Conservation (phyloP, 805 yeast genomes). For the Starmera dryadoides region DNA sequence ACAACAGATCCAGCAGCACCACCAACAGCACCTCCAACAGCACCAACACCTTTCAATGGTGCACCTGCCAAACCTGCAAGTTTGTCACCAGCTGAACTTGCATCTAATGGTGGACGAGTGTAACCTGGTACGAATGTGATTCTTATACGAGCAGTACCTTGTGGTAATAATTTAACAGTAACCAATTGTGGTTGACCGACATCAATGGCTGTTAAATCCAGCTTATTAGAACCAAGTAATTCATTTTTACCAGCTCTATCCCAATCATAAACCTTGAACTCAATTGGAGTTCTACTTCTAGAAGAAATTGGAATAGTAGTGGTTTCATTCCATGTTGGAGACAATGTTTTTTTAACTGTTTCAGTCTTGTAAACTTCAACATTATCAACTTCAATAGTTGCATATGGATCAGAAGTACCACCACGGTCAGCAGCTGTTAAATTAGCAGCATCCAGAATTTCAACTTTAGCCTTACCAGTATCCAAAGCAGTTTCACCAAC, state of each 20-base stretch:
- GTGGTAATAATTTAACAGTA: constrained; percentile 48
- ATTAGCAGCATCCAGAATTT: constrained; percentile 46
- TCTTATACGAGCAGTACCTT: constrained; percentile 50
- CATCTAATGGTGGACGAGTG: constrained; percentile 49
- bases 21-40: constrained; percentile 34
- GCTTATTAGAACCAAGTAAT: constrained; percentile 41
- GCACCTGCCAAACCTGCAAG: constrained; percentile 33
- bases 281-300: constrained; percentile 44
- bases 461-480: constrained; percentile 56
- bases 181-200: constrained; percentile 39
- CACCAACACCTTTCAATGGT: constrained; percentile 41
- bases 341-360: constrained; percentile 55
- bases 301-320: constrained; percentile 55
- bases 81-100: constrained; percentile 34
- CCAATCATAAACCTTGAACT: constrained; percentile 61
- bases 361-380: constrained; percentile 49
- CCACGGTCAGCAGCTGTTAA: constrained; percentile 58
- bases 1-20: constrained; percentile 30
- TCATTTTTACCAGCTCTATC: constrained; percentile 70
- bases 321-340: constrained; percentile 74
- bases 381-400: constrained; percentile 46
- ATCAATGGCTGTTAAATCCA: constrained; percentile 45
- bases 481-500: constrained; percentile 57
- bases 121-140: constrained; percentile 60
- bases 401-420: constrained; percentile 74